These are phyloP conservation scores for Fusarium sp. DNA, from an alignment of 2,329 filamentous ascomycete species.

Conservation along the genomic window DNA sequence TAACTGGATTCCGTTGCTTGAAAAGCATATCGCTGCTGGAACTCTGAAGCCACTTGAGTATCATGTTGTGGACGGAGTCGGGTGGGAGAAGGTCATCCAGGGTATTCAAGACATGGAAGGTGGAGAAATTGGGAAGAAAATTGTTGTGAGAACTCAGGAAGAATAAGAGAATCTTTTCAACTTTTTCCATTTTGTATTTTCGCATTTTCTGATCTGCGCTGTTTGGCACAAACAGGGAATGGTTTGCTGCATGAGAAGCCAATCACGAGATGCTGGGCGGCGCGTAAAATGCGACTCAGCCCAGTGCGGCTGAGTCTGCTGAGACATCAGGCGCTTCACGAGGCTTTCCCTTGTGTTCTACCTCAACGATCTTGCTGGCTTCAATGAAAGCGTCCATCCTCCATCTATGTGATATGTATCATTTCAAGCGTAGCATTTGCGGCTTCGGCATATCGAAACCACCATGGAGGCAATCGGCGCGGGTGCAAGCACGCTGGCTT, in stretches of 20 bases:
- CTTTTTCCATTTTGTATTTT: neutral
- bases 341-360: neutral
- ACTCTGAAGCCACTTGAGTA: constrained; percentile 36
- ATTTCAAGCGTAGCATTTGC: too few relatives aligned
- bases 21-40: constrained; percentile 36
- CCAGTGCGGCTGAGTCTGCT: constrained; percentile 4
- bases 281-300: neutral
- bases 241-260: neutral
- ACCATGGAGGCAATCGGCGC: constrained; percentile 9
- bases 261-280: neutral
- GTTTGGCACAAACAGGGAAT: neutral
- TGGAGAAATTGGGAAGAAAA: constrained; percentile 40
- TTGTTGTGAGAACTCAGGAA: constrained; percentile 32
- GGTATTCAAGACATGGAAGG: constrained; percentile 27
- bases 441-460: neutral
- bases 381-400: rapidly evolving
- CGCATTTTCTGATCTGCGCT: neutral
- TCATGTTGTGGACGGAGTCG: constrained; percentile 29
- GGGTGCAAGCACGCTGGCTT: constrained; percentile 16
- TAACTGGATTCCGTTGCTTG: constrained; percentile 30
- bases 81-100: constrained; percentile 40
- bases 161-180: neutral
- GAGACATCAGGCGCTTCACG: neutral
- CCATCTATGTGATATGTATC: neutral
- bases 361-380: neutral